Percentiles rank a stretch among this genome's conserved stretches.
Evolutionary conservation across 768 basidiomycete species (phyloP).

Genomic region (Naganishia vishniacii): DNA sequence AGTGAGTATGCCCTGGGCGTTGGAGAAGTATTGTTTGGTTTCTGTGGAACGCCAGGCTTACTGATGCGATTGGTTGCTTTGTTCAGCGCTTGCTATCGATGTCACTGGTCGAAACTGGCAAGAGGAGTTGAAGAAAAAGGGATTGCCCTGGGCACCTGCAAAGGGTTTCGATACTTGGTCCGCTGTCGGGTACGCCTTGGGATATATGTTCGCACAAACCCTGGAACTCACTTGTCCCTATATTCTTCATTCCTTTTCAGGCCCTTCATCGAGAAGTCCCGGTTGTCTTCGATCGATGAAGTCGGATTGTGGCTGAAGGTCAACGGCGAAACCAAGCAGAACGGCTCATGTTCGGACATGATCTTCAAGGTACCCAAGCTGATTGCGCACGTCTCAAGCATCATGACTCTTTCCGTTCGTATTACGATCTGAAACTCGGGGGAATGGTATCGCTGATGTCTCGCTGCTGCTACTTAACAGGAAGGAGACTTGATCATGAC

Average conservation of each 20-base stretch:
- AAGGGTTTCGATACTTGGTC: slow-evolving; percentile 98
- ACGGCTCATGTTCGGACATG: slow-evolving; percentile 82
- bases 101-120: slow-evolving; percentile 96
- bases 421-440: slow-evolving; percentile 22
- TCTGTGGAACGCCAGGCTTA: no score
- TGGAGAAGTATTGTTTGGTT: no score
- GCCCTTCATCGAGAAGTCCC: slow-evolving; percentile 71
- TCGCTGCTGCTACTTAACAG: slow-evolving; percentile 49
- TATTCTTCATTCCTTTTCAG: slow-evolving; percentile 51
- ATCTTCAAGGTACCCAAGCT: slow-evolving; percentile 82
- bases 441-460: slow-evolving; percentile 27
- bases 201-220: slow-evolving; percentile 21
- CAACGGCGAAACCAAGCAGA: slow-evolving; percentile 75
- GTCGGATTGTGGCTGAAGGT: slow-evolving; percentile 74
- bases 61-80: background rate
- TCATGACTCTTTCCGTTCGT: slow-evolving; percentile 89
- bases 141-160: slow-evolving; percentile 93
- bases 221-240: slow-evolving; percentile 1
- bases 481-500: slow-evolving; percentile 88
- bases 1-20: no score
- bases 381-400: slow-evolving; percentile 84
- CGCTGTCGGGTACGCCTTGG: slow-evolving; percentile 64
- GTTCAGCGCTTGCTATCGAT: slow-evolving; percentile 79
- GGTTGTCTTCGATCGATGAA: slow-evolving; percentile 66
- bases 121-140: slow-evolving; percentile 81